Evolutionary conservation across 495 filamentous ascomycete genomes (phyloP).

Genomic region (Immersiella caudata): DNA sequence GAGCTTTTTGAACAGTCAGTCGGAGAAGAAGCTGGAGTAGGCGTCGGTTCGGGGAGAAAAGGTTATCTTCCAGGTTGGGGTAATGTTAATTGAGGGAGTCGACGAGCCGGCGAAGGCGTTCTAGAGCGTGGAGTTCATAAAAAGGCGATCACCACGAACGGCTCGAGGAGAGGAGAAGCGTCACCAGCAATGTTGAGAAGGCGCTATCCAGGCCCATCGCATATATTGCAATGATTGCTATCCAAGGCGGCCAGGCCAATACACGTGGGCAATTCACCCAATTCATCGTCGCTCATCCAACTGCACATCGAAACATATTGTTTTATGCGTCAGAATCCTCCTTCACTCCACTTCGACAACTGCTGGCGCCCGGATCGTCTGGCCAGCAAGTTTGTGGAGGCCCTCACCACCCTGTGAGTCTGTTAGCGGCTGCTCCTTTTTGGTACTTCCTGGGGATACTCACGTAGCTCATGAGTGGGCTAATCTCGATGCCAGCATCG

Average conservation of each 20-base stretch:
- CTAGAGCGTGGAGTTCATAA: neutral
- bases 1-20: constrained; percentile 72
- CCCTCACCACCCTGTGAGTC: constrained; percentile 80
- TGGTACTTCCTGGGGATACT: constrained; percentile 46
- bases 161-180: neutral
- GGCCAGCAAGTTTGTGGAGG: constrained; percentile 72
- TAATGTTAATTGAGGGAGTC: neutral
- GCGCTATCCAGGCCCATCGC: neutral
- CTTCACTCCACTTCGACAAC: constrained; percentile 72
- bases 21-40: neutral
- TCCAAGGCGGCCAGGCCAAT: neutral
- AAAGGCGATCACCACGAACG: neutral
- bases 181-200: neutral
- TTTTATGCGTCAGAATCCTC: neutral
- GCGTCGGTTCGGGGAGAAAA: neutral
- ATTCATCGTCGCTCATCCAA: neutral
- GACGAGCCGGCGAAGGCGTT: neutral
- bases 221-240: constrained; percentile 11
- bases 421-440: constrained; percentile 27
- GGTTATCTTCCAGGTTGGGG: neutral
- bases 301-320: neutral
- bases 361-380: constrained; percentile 74
- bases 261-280: neutral
- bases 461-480: constrained; percentile 94
- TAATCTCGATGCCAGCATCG: constrained; percentile 82